Evolutionary conservation across 2,329 filamentous ascomycete species (phyloP).

Genomic region (Myrmaecium sp.): DNA sequence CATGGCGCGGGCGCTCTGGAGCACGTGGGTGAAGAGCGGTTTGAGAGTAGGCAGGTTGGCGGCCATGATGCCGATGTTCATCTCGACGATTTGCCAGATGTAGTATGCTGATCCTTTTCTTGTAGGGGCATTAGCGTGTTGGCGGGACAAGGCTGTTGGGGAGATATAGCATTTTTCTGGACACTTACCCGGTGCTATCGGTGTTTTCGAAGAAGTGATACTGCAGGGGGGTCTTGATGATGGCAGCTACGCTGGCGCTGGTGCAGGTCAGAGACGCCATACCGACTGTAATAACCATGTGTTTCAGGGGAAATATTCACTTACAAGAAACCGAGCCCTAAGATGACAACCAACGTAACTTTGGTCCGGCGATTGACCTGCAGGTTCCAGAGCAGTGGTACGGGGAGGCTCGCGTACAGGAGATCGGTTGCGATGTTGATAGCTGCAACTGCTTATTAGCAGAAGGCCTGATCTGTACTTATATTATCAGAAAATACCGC

Average conservation of each 20-base stretch:
- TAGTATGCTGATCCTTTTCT: slow-evolving; percentile 4
- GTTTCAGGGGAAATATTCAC: no score
- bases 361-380: slow-evolving; percentile 30
- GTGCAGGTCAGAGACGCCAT: no score
- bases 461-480: no score
- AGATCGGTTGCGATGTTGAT: slow-evolving; percentile 33
- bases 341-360: slow-evolving; percentile 26
- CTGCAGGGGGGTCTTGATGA: slow-evolving; percentile 25
- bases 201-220: slow-evolving; percentile 15
- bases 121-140: not conserved
- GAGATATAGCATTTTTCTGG: slow-evolving; percentile 1
- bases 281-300: no score
- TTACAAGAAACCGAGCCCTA: slow-evolving; percentile 23
- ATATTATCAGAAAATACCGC: slow-evolving; percentile 14
- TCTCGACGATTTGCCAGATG: slow-evolving; percentile 29
- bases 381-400: slow-evolving; percentile 25
- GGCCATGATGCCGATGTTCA: slow-evolving; percentile 27
- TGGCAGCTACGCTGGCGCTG: slow-evolving; percentile 23
- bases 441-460: slow-evolving; percentile 13
- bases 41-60: slow-evolving; percentile 24
- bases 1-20: slow-evolving; percentile 12
- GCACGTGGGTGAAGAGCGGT: slow-evolving; percentile 18
- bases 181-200: slow-evolving; percentile 17
- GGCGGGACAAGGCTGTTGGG: not conserved
- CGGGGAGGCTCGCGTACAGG: slow-evolving; percentile 28